Conservation (phyloP, 805 yeast genomes). For the Candida montana region DNA sequence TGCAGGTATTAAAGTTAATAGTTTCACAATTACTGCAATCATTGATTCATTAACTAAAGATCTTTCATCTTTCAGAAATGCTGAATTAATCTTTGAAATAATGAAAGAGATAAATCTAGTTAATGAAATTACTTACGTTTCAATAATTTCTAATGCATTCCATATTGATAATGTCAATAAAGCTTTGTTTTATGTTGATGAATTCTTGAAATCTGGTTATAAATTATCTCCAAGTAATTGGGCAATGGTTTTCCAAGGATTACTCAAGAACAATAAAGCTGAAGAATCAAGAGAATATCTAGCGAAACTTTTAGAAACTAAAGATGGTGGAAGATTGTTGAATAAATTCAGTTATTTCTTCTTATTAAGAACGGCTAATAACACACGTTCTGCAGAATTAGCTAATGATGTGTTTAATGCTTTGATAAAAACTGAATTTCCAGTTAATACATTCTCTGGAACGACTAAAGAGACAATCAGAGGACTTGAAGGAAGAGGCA, state of each 20-base stretch:
- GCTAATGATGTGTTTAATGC: constrained; percentile 15
- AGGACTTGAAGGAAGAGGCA: constrained; percentile 8
- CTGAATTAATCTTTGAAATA: constrained; percentile 41
- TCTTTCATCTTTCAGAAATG: constrained; percentile 43
- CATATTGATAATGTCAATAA: constrained; percentile 34
- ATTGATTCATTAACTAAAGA: constrained; percentile 48
- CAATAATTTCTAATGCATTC: constrained; percentile 45
- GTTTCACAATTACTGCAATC: constrained; percentile 45
- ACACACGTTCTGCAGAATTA: constrained; percentile 15
- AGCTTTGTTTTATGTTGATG: constrained; percentile 29
- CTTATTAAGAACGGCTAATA: constrained; percentile 15
- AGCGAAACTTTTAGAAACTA: constrained; percentile 1
- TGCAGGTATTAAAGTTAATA: constrained; percentile 35
- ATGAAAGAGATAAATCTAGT: constrained; percentile 32
- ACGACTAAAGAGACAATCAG: constrained; percentile 8
- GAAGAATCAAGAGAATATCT: constrained; percentile 18
- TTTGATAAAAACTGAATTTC: constrained; percentile 7
- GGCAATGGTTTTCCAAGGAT: constrained; percentile 24
- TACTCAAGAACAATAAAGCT: constrained; percentile 9
- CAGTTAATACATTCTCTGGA: constrained; percentile 4
- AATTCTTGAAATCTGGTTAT: constrained; percentile 29
- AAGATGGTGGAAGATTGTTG: constrained; percentile 3
- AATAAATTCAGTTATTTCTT: constrained; percentile 19
- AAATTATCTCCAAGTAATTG: constrained; percentile 13
- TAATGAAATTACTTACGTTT: constrained; percentile 36